Base-by-base conservation (phyloP, 768 basidiomycete species). In the Scleroderma bovista region DNA sequence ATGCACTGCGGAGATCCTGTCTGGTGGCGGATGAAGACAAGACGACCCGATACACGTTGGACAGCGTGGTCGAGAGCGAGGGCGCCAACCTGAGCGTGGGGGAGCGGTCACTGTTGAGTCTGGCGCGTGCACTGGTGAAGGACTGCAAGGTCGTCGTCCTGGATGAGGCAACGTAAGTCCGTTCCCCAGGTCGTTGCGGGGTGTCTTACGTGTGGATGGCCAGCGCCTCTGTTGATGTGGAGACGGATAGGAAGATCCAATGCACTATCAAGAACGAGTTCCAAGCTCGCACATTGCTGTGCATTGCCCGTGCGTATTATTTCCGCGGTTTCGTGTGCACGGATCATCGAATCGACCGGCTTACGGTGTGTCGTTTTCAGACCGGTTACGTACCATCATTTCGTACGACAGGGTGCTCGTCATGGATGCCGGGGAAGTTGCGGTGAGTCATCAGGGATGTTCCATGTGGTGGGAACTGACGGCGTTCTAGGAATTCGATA, bases 391-490 rank as follows among this genome's bases (percentile, higher is more conserved):
- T 46, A 83, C 80, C 1, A 77, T 80, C 55, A 60, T 75, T 50
- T 65, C 64, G 23, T 87, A 87, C 57, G 86, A 91, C 62, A 69
- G 80, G 20, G 82, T 88, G 38, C 69, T 86, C 33, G 86, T 88
- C 9, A 74, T 88, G 57, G 79, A 83, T 51, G 74, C 75, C 22
- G 86, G 87, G 1, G 68, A 67, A 8, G 78, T 88, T 34, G 72
- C 70, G 20, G 78, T 80, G 34, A 66, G 76, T 32, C 26, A 29
- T 9, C 5, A 29, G 26, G 26, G 5, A 29, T 9, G 26, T 29
- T 29, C 26, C 26, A 29, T 29, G 26, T 29, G 26, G 26, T 29
- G 26, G 9, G 26, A 29, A 9, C 26, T 29, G 26, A 29, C 9
- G 26, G 9, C 26, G 26, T 5, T 29, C 4, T 9, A 29, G 26